Conservation (phyloP, 164 flowering plant species). For the Amborella trichopoda region DNA sequence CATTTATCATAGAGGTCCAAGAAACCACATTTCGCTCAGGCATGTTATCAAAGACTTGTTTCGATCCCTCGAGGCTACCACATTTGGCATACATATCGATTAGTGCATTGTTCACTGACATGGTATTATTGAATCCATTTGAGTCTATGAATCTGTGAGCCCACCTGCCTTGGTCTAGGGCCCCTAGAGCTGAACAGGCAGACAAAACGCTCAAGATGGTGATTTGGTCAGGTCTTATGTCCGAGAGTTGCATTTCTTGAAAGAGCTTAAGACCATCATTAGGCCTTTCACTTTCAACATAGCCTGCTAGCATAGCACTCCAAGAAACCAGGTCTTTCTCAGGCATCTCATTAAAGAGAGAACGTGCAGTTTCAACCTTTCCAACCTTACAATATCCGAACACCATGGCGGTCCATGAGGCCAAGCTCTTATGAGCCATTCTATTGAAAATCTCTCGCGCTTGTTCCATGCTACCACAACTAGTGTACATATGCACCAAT, state of each 20-base stretch:
- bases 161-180: slow-evolving; percentile 45
- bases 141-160: slow-evolving; percentile 31
- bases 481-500: slow-evolving; percentile 58
- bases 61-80: slow-evolving; percentile 51
- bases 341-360: slow-evolving; percentile 39
- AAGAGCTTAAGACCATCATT: slow-evolving; percentile 48
- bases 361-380: slow-evolving; percentile 45
- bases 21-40: slow-evolving; percentile 51
- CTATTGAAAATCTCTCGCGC: slow-evolving; percentile 38
- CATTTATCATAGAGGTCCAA: slow-evolving; percentile 69
- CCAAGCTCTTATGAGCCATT: slow-evolving; percentile 24
- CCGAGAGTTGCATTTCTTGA: slow-evolving; percentile 29
- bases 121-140: slow-evolving; percentile 33
- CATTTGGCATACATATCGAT: slow-evolving; percentile 88
- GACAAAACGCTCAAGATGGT: slow-evolving; percentile 73
- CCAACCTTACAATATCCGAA: slow-evolving; percentile 43
- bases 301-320: slow-evolving; percentile 78
- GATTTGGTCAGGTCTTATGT: slow-evolving; percentile 52
- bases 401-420: slow-evolving; percentile 59
- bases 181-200: slow-evolving; percentile 70
- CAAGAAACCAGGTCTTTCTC: slow-evolving; percentile 71
- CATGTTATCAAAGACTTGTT: slow-evolving; percentile 44
- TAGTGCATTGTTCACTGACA: slow-evolving; percentile 57
- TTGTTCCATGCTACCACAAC: slow-evolving; percentile 49
- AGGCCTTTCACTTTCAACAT: slow-evolving; percentile 61